Evolutionary conservation across 768 basidiomycete genomes (phyloP).

Genomic region (Mycena epipterygia): DNA sequence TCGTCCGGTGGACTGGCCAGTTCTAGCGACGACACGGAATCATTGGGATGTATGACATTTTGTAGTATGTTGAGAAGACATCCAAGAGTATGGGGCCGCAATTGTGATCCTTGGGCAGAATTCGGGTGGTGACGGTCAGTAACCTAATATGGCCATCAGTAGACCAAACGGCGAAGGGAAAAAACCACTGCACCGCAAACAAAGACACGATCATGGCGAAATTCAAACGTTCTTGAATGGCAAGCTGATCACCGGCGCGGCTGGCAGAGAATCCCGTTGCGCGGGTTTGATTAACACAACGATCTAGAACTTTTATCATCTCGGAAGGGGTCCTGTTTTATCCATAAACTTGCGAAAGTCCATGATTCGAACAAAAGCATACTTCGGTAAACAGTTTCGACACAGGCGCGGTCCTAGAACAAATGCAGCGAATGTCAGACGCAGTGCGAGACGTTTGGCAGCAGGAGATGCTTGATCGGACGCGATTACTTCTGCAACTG

Average conservation of each 20-base stretch:
- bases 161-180: not conserved
- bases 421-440: conserved; percentile 67
- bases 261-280: conserved; percentile 31
- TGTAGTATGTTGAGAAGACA: conserved; percentile 61
- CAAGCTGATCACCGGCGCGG: conserved; percentile 34
- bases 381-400: conserved; percentile 28
- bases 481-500: conserved; percentile 57
- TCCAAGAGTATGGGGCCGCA: conserved; percentile 63
- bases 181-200: conserved; percentile 51
- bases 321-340: conserved; percentile 21
- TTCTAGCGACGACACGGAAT: conserved; percentile 33
- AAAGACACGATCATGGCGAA: conserved; percentile 58
- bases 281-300: conserved; percentile 33
- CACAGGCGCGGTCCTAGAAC: conserved; percentile 63
- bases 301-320: conserved; percentile 36
- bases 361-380: not conserved
- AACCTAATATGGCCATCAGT: conserved; percentile 36
- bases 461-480: conserved; percentile 70
- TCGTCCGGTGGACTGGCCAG: conserved; percentile 36
- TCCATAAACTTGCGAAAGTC: not conserved
- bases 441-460: conserved; percentile 69
- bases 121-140: conserved; percentile 35
- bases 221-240: conserved; percentile 47
- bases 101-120: conserved; percentile 34
- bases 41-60: conserved; percentile 50